Conservation (phyloP, 108 stramenopile species). For the Chaetoceros muelleri region DNA sequence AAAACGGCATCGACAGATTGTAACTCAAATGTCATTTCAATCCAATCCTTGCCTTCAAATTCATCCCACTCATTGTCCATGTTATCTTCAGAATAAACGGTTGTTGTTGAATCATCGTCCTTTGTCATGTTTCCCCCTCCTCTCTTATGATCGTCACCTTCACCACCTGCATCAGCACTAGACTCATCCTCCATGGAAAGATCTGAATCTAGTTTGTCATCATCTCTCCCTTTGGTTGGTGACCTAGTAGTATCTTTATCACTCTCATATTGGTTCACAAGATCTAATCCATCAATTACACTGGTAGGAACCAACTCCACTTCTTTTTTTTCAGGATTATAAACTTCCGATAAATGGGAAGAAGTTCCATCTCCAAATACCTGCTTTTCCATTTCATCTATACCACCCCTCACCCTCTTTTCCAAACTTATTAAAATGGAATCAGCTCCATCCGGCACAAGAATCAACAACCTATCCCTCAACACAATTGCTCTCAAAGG, state of each 20-base stretch:
- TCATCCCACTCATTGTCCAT: slow-evolving; percentile 47
- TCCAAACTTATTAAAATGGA: slow-evolving; percentile 60
- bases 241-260: background rate
- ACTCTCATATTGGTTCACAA: background rate
- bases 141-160: background rate
- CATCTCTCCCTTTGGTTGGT: background rate
- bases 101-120: slow-evolving; percentile 1
- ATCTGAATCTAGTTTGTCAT: slow-evolving; percentile 1
- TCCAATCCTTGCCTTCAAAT: slow-evolving; percentile 47
- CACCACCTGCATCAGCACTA: slow-evolving; percentile 11
- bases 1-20: slow-evolving; percentile 76
- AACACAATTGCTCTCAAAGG: slow-evolving; percentile 75
- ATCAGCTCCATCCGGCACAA: slow-evolving; percentile 83
- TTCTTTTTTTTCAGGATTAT: background rate
- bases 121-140: slow-evolving; percentile 1
- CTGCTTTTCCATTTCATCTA: slow-evolving; percentile 30
- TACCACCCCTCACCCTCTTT: slow-evolving; percentile 45
- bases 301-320: background rate
- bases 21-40: slow-evolving; percentile 61
- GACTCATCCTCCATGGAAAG: slow-evolving; percentile 1
- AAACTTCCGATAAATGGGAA: background rate
- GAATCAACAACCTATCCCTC: slow-evolving; percentile 59
- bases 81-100: slow-evolving; percentile 8
- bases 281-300: background rate
- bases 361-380: slow-evolving; percentile 26